phyloP scores from a whole-genome alignment of 768 basidiomycete genomes.

The Tricholoma matsutake region DNA sequence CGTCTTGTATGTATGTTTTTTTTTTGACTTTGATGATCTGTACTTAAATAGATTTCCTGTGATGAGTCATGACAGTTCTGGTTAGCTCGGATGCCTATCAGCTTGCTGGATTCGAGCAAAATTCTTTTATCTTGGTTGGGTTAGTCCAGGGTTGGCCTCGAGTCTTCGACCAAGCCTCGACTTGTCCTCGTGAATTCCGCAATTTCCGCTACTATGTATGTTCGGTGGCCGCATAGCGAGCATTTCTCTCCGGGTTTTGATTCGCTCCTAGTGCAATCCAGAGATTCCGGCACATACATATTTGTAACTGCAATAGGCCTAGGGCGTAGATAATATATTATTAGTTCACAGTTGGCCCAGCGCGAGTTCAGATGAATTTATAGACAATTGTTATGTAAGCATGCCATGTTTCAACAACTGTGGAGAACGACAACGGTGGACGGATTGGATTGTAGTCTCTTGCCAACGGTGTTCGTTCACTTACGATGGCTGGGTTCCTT shows the following conservation, averaged over 20 bases:
- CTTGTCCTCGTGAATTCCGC: background rate
- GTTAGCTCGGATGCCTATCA: background rate
- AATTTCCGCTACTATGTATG: background rate
- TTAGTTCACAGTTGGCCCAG: too few relatives aligned
- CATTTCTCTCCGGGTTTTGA: background rate
- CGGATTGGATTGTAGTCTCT: background rate
- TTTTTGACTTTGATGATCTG: background rate
- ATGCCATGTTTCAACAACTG: background rate
- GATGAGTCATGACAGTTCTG: background rate
- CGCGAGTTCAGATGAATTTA: background rate
- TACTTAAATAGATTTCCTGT: background rate
- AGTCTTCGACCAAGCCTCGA: background rate
- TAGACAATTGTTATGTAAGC: background rate
- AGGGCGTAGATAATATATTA: too few relatives aligned
- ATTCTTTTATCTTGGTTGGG: background rate
- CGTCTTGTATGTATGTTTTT: background rate
- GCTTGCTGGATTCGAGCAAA: background rate
- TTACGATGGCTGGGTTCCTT: conserved; percentile 53
- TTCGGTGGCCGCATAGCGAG: background rate
- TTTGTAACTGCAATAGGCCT: too few relatives aligned
- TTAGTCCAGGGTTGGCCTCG: background rate
- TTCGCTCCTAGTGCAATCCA: background rate
- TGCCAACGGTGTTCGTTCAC: background rate
- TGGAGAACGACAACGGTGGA: background rate
- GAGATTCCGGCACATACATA: too few relatives aligned